A percentile compares a stretch with the other conserved stretches of the same genome.
These are phyloP conservation scores for Ulmus americana DNA, from an alignment of 331 rosid genomes.

Conservation along the genomic window DNA sequence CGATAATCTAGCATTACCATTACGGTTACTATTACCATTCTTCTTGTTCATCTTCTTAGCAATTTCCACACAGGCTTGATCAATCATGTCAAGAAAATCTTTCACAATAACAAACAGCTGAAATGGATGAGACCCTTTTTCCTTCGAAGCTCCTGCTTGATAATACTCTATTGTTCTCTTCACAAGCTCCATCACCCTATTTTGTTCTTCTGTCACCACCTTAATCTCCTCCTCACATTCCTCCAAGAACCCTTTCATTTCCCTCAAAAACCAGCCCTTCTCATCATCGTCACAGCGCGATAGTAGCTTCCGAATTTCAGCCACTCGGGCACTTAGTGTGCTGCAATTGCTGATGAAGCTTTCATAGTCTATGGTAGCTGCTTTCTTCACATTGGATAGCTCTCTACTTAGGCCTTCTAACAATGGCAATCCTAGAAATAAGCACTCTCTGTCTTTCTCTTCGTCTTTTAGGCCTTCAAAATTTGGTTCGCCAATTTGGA, in stretches of 20 bases:
- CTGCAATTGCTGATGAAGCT: constrained; percentile 37
- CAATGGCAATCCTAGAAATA: constrained; percentile 39
- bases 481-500: constrained; percentile 8
- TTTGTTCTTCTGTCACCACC: constrained; percentile 49
- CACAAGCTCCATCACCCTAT: constrained; percentile 56
- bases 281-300: constrained; percentile 31
- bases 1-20: constrained; percentile 13
- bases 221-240: constrained; percentile 60
- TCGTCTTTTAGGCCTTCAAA: constrained; percentile 11
- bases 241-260: constrained; percentile 61
- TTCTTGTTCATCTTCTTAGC: constrained; percentile 44
- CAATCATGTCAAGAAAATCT: constrained; percentile 61
- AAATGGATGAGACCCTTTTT: constrained; percentile 40
- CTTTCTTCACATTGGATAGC: constrained; percentile 53
- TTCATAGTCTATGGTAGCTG: constrained; percentile 47
- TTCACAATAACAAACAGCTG: constrained; percentile 51
- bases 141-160: constrained; percentile 45
- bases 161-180: constrained; percentile 54
- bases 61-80: constrained; percentile 50
- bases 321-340: constrained; percentile 29
- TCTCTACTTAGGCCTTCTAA: constrained; percentile 48
- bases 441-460: constrained; percentile 39
- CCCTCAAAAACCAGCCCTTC: constrained; percentile 35
- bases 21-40: constrained; percentile 19
- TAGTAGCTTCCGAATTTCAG: constrained; percentile 39